Evolutionary conservation across 1,284 basidiomycete species (phyloP).

Genomic region (Vanrija pseudolonga): DNA sequence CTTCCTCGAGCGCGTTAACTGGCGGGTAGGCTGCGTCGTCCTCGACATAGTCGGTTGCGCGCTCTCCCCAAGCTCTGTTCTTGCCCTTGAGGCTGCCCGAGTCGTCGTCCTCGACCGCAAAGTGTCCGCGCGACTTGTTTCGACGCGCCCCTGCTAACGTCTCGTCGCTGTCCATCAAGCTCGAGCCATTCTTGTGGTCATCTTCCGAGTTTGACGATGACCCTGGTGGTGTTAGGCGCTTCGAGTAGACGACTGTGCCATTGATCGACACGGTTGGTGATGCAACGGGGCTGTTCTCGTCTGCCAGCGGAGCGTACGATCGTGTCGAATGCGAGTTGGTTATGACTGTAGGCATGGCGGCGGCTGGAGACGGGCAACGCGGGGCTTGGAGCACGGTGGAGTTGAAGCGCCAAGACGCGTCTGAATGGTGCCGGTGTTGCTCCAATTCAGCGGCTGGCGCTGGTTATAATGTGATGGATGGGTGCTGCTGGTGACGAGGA

Average conservation of each 20-base stretch:
- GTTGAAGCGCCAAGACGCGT: background rate
- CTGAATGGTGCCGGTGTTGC: background rate
- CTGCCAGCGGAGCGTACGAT: conserved; percentile 38
- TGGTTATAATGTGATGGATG: background rate
- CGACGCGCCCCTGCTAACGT: conserved; percentile 20
- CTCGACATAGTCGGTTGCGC: conserved; percentile 6
- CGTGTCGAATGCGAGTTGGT: conserved; percentile 12
- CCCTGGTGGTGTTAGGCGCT: conserved; percentile 4
- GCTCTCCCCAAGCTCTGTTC: conserved; percentile 33
- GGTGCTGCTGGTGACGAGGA: background rate
- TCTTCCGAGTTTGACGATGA: conserved; percentile 3
- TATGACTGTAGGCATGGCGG: conserved; percentile 27
- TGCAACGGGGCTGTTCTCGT: conserved; percentile 34
- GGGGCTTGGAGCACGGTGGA: background rate
- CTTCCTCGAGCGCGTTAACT: conserved; percentile 38
- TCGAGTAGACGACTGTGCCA: conserved; percentile 36
- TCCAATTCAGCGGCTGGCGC: background rate
- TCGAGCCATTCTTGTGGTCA: conserved; percentile 1
- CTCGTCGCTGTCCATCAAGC: conserved; percentile 23
- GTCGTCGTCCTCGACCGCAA: conserved; percentile 9
- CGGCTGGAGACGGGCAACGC: background rate
- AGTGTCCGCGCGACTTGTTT: conserved; percentile 11
- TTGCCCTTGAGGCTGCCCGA: conserved; percentile 28
- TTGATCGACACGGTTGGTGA: conserved; percentile 27
- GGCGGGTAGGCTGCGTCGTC: conserved; percentile 35